Conservation (phyloP, 1,284 basidiomycete species). For the Athelia psychrophila region DNA sequence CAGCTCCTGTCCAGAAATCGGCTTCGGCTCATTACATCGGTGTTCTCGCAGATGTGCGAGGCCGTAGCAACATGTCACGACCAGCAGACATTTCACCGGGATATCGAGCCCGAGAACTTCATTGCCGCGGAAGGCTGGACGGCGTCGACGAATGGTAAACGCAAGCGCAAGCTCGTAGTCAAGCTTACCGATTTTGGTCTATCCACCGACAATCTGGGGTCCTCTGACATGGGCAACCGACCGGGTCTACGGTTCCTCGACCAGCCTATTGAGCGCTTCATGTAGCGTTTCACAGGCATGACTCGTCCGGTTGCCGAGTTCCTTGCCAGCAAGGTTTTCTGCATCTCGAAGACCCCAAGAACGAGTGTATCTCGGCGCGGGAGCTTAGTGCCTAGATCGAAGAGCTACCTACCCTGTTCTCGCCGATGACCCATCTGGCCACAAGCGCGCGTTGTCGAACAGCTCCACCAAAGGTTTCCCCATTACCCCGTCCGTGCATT, state of each 20-base stretch:
- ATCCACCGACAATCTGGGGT: conserved; percentile 85
- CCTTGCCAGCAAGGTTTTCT: conserved; percentile 85
- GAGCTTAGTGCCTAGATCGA: conserved; percentile 89
- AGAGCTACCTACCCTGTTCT: conserved; percentile 73
- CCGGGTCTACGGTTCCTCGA: conserved; percentile 79
- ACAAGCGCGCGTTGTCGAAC: no score
- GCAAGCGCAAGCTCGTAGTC: conserved; percentile 78
- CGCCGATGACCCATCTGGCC: conserved; percentile 34
- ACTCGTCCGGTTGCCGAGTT: conserved; percentile 84
- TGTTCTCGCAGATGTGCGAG: conserved; percentile 98
- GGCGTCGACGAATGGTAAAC: conserved; percentile 45
- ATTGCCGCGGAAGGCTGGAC: conserved; percentile 84
- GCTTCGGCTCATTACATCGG: conserved; percentile 88
- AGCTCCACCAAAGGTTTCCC: no score
- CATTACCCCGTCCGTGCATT: no score
- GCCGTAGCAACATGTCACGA: conserved; percentile 97
- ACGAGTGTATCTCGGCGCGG: conserved; percentile 71
- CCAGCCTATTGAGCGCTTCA: conserved; percentile 83
- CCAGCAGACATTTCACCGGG: conserved; percentile 89
- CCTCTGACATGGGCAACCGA: conserved; percentile 92
- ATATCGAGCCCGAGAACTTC: conserved; percentile 98
- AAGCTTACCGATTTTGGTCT: conserved; percentile 98
- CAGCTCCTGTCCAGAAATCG: conserved; percentile 85
- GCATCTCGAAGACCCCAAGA: conserved; percentile 65
- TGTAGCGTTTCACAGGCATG: conserved; percentile 91